These are phyloP conservation scores for Cronartium quercuum DNA, from an alignment of 1,284 basidiomycete genomes.

Conservation along the genomic window DNA sequence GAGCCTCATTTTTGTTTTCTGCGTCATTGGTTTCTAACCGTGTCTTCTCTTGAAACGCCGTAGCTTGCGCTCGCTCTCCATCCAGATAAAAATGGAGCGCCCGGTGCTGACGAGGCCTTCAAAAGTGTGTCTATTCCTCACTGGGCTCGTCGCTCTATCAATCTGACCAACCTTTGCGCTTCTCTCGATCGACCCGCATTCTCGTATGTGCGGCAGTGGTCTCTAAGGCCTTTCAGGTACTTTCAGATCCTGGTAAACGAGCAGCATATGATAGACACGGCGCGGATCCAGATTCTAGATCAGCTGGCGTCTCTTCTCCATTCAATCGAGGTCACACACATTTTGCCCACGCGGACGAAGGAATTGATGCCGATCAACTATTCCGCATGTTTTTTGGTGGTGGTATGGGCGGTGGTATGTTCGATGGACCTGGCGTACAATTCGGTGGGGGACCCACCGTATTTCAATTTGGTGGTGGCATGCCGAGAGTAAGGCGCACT, in stretches of 20 bases:
- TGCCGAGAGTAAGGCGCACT: conserved; percentile 52
- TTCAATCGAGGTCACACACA: conserved; percentile 45
- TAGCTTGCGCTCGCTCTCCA: conserved; percentile 87
- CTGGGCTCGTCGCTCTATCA: neutral
- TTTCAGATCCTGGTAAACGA: conserved; percentile 88
- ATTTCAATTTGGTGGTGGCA: conserved; percentile 56
- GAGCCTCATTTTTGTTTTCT: neutral
- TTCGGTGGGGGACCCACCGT: conserved; percentile 52
- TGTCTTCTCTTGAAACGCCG: neutral
- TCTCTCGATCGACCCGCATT: too few relatives aligned
- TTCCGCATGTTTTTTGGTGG: conserved; percentile 99
- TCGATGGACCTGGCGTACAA: conserved; percentile 51
- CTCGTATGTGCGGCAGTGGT: conserved; percentile 62
- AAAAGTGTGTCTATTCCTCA: conserved; percentile 66
- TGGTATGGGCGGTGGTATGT: conserved; percentile 53
- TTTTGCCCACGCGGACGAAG: conserved; percentile 58
- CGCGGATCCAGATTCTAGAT: conserved; percentile 75
- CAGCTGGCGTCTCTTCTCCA: conserved; percentile 56
- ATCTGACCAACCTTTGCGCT: neutral
- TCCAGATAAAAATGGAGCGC: conserved; percentile 96
- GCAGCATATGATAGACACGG: conserved; percentile 80
- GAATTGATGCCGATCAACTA: conserved; percentile 88
- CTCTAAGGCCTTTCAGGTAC: conserved; percentile 91
- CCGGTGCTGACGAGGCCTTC: conserved; percentile 97
- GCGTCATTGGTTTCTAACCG: conserved; percentile 13